A percentile compares a stretch with the other conserved stretches of the same genome.
Evolutionary conservation across 2,329 filamentous ascomycete species (phyloP).

Genomic region (Aureobasidium sp.): DNA sequence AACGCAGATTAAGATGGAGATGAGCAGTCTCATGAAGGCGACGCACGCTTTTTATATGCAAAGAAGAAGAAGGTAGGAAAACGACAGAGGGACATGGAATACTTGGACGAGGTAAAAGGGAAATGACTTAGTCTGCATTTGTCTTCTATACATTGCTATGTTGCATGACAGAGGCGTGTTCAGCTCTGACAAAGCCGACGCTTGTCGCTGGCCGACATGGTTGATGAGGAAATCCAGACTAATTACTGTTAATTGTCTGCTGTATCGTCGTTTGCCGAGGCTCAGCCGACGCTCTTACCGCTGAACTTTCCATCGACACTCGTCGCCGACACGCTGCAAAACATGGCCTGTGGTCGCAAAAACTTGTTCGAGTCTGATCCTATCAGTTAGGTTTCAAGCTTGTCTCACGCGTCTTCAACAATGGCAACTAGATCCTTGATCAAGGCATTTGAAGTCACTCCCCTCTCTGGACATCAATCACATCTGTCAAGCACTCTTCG

Average conservation of each 20-base stretch:
- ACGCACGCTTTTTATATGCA: constrained; percentile 22
- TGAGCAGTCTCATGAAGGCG: constrained; percentile 30
- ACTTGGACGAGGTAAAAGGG: not conserved
- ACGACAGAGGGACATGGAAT: not conserved
- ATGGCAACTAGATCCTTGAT: not conserved
- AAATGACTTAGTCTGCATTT: constrained; percentile 11
- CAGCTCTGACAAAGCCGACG: constrained; percentile 11
- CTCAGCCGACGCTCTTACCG: not conserved
- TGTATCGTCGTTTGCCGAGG: not conserved
- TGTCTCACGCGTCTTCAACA: not conserved
- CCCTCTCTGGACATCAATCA: not conserved
- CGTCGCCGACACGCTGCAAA: not conserved
- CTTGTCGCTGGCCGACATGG: not conserved
- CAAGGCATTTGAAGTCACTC: not conserved
- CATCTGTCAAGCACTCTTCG: not conserved
- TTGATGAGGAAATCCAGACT: not conserved
- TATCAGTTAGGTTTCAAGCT: not conserved
- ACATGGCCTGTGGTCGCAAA: not conserved
- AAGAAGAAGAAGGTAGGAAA: not conserved
- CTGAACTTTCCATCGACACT: not conserved
- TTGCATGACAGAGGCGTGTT: not conserved
- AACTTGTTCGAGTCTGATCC: not conserved
- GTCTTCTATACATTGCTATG: not conserved
- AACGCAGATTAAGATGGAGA: constrained; percentile 36
- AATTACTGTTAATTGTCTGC: not conserved